Evolutionary conservation across 139 green algal species (phyloP).

Genomic region (Chlorella sp.): DNA sequence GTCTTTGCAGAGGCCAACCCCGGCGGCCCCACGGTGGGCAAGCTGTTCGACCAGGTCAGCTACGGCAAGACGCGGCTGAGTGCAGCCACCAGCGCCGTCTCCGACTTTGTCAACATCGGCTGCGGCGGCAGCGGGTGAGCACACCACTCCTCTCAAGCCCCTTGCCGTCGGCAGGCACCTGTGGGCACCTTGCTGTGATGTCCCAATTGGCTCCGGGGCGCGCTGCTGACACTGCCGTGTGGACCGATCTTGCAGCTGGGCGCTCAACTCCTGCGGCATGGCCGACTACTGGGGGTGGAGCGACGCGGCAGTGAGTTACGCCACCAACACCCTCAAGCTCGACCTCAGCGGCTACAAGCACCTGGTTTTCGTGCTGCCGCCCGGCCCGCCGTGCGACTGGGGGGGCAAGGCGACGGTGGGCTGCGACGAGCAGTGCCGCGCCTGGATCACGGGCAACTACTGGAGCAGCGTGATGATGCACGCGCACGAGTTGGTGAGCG

Average conservation of each 20-base stretch:
- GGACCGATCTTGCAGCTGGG: constrained; percentile 4
- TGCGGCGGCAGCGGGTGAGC: constrained; percentile 4
- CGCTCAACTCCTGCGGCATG: constrained; percentile 4
- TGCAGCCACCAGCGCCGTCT: not conserved
- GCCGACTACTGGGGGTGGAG: constrained; percentile 10
- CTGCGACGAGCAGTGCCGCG: constrained; percentile 1
- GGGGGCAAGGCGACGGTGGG: not conserved
- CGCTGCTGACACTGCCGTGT: not conserved
- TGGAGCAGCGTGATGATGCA: not conserved
- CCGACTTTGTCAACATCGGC: not conserved
- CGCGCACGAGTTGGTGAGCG: constrained; percentile 7
- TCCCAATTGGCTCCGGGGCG: not conserved
- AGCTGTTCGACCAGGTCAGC: not conserved
- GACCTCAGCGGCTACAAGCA: constrained; percentile 16
- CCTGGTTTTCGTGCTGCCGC: constrained; percentile 12
- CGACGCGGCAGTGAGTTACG: not conserved
- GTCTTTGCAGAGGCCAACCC: constrained; percentile 2
- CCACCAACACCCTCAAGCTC: not conserved
- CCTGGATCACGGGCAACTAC: not conserved
- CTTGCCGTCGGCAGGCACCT: not conserved
- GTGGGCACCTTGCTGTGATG: not conserved
- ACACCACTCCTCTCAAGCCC: not conserved
- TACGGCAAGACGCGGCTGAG: constrained; percentile 2
- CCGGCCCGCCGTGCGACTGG: not conserved
- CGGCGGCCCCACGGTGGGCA: not conserved